Conservation (phyloP, 441 rosid genomes). For the Pelargonium myrrhifolium region DNA sequence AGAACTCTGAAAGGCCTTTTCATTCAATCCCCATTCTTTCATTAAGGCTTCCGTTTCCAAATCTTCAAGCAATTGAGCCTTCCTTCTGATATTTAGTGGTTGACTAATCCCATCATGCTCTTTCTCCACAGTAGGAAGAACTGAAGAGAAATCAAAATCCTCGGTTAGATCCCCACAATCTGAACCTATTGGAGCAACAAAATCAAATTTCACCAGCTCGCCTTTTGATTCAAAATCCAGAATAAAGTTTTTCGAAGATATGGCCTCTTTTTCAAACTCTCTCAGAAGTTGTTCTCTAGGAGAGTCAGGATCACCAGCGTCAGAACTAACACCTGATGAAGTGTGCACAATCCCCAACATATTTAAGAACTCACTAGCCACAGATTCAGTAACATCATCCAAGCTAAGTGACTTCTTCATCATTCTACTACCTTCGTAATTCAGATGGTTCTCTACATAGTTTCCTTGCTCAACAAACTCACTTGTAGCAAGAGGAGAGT, state of each 20-base stretch:
- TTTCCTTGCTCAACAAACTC: too few species aligned
- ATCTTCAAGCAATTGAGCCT: constrained; percentile 65
- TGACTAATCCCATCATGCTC: constrained; percentile 32
- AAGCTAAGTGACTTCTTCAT: constrained; percentile 31
- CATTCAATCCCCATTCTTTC: constrained; percentile 89
- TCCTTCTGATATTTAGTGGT: constrained; percentile 33
- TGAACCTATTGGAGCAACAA: too few species aligned
- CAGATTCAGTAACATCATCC: constrained; percentile 57
- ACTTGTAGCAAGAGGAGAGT: neutral
- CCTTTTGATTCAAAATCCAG: constrained; percentile 46
- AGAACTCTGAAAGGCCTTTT: constrained; percentile 61
- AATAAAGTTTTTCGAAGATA: constrained; percentile 48
- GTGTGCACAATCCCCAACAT: constrained; percentile 77
- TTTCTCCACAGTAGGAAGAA: constrained; percentile 37
- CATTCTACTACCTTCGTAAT: too few species aligned
- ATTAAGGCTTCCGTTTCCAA: constrained; percentile 78
- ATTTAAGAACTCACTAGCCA: constrained; percentile 42
- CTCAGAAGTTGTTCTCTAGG: constrained; percentile 83
- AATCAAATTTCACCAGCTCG: constrained; percentile 5
- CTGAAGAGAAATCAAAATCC: constrained; percentile 44
- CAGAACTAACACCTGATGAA: constrained; percentile 58
- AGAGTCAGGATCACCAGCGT: constrained; percentile 76
- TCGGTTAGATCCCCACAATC: constrained; percentile 26
- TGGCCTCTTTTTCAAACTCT: constrained; percentile 73
- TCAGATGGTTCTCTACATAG: too few species aligned